Evolutionary conservation across 2,329 filamentous ascomycete genomes (phyloP).

Genomic region (Penicillium polonicum): DNA sequence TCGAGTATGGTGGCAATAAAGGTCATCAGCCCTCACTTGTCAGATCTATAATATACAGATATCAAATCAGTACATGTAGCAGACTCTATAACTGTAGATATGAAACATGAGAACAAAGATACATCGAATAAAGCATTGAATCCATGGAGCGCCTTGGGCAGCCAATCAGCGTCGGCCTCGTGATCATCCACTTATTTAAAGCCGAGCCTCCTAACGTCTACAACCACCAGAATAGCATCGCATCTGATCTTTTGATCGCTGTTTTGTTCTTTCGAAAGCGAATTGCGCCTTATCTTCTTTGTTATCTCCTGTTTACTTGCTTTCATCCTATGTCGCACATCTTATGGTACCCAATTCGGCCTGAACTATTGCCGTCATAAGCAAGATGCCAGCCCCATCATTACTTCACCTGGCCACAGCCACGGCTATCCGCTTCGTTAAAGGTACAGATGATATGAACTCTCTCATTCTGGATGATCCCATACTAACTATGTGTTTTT

Average conservation of each 20-base stretch:
- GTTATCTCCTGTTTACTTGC: neutral
- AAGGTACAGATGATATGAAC: slow-evolving; percentile 23
- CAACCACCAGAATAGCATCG: neutral
- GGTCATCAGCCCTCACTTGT: neutral
- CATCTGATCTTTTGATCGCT: neutral
- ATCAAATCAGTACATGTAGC: neutral
- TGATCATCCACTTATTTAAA: slow-evolving; percentile 6
- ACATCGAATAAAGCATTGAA: neutral
- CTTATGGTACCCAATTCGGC: neutral
- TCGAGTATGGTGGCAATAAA: neutral
- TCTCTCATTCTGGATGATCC: neutral
- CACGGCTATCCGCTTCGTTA: slow-evolving; percentile 39
- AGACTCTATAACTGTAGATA: neutral
- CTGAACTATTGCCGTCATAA: slow-evolving; percentile 13
- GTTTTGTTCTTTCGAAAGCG: neutral
- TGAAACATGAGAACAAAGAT: neutral
- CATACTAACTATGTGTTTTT: neutral
- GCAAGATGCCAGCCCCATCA: slow-evolving; percentile 36
- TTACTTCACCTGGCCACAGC: slow-evolving; percentile 37
- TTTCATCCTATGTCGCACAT: slow-evolving; percentile 18
- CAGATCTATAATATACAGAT: too few species aligned
- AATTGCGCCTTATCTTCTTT: neutral
- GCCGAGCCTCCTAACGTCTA: neutral
- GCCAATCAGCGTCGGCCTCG: neutral
- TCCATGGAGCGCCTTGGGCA: neutral